Conservation (phyloP, 768 basidiomycete genomes). For the Trametes elegans region DNA sequence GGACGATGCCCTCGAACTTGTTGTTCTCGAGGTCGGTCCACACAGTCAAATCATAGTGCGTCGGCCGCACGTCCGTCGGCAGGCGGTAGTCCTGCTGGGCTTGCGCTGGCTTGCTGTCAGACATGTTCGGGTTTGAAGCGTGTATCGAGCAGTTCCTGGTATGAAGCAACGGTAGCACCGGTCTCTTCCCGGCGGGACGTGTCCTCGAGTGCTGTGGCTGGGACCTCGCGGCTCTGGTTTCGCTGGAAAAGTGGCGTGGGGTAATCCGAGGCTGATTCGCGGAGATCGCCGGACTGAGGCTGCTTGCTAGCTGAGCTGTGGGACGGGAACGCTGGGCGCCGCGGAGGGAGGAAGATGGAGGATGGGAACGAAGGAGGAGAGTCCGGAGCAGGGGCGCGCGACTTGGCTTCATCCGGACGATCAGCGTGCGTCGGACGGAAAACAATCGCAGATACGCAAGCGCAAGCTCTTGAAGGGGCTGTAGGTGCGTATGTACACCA, state of each 20-base stretch:
- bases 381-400: background rate
- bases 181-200: background rate
- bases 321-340: background rate
- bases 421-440: background rate
- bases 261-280: background rate
- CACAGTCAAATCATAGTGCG: slow-evolving; percentile 76
- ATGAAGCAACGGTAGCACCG: background rate
- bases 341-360: background rate
- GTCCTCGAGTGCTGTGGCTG: background rate
- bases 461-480: background rate
- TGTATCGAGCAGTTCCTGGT: slow-evolving; percentile 3
- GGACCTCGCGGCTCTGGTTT: background rate
- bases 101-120: background rate
- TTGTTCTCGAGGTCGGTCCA: slow-evolving; percentile 80
- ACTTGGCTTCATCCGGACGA: slow-evolving; percentile 5
- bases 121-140: slow-evolving; percentile 6
- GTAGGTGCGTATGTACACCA: slow-evolving; percentile 10
- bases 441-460: background rate
- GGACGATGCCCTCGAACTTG: slow-evolving; percentile 74
- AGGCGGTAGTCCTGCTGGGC: slow-evolving; percentile 46
- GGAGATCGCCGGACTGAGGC: background rate
- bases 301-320: background rate
- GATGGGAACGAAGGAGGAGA: background rate
- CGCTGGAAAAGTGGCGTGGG: background rate
- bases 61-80: slow-evolving; percentile 63